Base-by-base conservation (phyloP, 75 land plant species). In the Selaginella moellendorffii region DNA sequence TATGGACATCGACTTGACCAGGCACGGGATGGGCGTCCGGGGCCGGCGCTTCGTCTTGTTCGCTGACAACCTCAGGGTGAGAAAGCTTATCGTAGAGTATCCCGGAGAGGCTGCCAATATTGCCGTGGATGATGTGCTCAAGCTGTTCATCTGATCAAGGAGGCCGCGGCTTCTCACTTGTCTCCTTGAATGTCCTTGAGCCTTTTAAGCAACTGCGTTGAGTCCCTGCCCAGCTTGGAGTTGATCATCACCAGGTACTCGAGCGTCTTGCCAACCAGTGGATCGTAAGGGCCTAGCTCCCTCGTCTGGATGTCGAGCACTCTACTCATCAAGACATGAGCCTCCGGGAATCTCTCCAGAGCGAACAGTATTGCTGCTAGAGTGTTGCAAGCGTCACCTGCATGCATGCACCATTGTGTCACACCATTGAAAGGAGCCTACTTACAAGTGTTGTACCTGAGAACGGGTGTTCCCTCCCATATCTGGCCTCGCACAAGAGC, bases 341-440 rank as follows among this genome's bases (percentile, higher is more conserved):
- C 63, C 58, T 77, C 65, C 26, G 67, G 78, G 28, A 77, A 71
- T 58, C 66, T 79, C 27, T 71, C 82, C 29, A 77, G n/a, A 54
- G 80, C 71, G 18, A 56, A 66, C 63, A 79, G 77, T 53, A 89
- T 85, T 2, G 84, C 70, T 5, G 81, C 84, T 76, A 89, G 63
- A 65, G 86, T 79, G 62, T 89, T 83, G 27, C 80, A 83, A 25
- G 90, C 89, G 53, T 85, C 86, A 21, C 86, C 96, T 89, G 86
- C 65, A 56, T 29, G n/a, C n/a, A n/a, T n/a, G n/a, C n/a, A n/a
- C n/a, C n/a, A n/a, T n/a, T n/a, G n/a, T n/a, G n/a, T n/a, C n/a
- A n/a, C n/a, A n/a, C n/a, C 46, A 5, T 36, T n/a, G 14, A 36
- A 36, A 36, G 5, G 14, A 5, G 14, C 46, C 5, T 36, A 36